Conservation (phyloP, 1,139 yeast species). For the Spathaspora sp. region DNA sequence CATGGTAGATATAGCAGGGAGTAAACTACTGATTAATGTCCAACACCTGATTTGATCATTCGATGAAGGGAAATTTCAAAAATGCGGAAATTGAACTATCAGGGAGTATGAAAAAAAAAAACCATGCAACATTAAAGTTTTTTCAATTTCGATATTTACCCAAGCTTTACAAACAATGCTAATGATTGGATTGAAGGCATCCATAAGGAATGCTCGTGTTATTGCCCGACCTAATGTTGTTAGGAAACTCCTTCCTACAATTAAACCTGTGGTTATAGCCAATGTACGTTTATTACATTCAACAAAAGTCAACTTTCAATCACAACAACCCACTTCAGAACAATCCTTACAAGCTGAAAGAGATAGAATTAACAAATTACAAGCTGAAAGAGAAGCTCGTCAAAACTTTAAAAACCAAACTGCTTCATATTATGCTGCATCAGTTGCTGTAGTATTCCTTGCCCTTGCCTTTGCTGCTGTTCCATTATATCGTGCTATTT, state of each 20-base stretch:
- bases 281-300: neutral
- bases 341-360: conserved; percentile 15
- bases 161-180: neutral
- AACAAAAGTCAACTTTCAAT: conserved; percentile 1
- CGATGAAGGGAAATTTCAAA: neutral
- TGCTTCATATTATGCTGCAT: conserved; percentile 69
- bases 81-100: conserved; percentile 1
- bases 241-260: neutral
- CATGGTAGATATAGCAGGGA: neutral
- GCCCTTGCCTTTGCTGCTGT: conserved; percentile 91
- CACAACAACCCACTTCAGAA: conserved; percentile 2
- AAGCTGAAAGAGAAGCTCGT: conserved; percentile 27
- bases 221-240: neutral
- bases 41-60: neutral
- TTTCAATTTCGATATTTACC: neutral
- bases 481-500: conserved; percentile 86
- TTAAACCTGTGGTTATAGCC: neutral
- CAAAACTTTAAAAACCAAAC: conserved; percentile 42
- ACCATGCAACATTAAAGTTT: neutral
- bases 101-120: conserved; percentile 2
- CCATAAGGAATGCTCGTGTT: neutral
- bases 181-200: conserved; percentile 1
- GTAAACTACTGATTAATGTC: neutral
- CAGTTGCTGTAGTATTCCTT: conserved; percentile 68
- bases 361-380: conserved; percentile 16